phyloP scores from a whole-genome alignment of 2,329 filamentous ascomycete genomes.

The Keithomyces neogunnii region DNA sequence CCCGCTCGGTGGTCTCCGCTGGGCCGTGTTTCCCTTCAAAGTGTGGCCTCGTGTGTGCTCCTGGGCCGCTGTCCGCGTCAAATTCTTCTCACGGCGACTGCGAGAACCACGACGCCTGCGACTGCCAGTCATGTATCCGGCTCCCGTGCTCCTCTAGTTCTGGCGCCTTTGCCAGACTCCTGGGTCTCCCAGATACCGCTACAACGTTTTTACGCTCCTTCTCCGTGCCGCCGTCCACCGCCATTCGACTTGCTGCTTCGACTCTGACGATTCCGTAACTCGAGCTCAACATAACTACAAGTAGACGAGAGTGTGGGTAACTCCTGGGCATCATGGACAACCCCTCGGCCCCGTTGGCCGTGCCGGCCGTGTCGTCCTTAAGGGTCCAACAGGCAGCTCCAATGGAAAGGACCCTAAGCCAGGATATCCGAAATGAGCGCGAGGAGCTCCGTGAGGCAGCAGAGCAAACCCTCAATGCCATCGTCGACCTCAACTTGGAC shows the following conservation, averaged over 20 bases:
- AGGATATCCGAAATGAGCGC: conserved; percentile 86
- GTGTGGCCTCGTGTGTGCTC: neutral
- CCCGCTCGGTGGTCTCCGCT: conserved; percentile 7
- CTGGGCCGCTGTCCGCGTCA: neutral
- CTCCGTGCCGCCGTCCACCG: neutral
- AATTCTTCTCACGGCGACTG: conserved; percentile 9
- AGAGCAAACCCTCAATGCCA: conserved; percentile 92
- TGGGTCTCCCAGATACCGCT: conserved; percentile 15
- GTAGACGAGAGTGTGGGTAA: neutral
- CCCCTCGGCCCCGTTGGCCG: conserved; percentile 32
- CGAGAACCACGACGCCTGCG: conserved; percentile 18
- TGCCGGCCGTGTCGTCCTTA: conserved; percentile 44
- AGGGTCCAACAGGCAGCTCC: conserved; percentile 37
- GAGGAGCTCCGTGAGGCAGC: conserved; percentile 92
- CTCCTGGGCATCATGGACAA: conserved; percentile 30
- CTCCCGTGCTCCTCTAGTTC: conserved; percentile 35
- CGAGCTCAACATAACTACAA: neutral
- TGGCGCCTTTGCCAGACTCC: conserved; percentile 37
- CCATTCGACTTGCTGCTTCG: neutral
- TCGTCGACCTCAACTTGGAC: conserved; percentile 87
- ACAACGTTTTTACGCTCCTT: neutral
- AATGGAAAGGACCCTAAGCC: conserved; percentile 65
- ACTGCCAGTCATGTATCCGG: conserved; percentile 37
- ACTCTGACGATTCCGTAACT: neutral
- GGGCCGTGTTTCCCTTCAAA: conserved; percentile 2